Percentiles rank a stretch among this genome's conserved stretches.
These are phyloP conservation scores for Corymbia maculata DNA, from an alignment of 345 rosid genomes.

Conservation along the genomic window DNA sequence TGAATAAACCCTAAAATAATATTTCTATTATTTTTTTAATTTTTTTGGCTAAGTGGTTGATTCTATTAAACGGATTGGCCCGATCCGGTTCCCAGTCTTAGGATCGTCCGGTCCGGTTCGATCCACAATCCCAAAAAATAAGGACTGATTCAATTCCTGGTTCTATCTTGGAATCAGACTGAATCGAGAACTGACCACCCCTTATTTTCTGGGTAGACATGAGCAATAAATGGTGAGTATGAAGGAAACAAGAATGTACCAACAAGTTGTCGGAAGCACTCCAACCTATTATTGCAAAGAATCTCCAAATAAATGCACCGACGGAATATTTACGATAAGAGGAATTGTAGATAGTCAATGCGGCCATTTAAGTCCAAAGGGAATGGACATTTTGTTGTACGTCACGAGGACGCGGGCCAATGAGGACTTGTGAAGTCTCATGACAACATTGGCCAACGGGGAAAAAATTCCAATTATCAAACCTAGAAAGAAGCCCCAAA, in stretches of 20 bases:
- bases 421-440: too few species aligned
- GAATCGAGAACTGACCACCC: too few species aligned
- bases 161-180: too few species aligned
- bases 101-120: too few species aligned
- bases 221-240: background rate
- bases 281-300: background rate
- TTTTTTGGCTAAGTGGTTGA: too few species aligned
- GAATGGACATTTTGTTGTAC: background rate
- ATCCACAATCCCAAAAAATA: too few species aligned
- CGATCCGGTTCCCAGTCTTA: too few species aligned
- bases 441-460: background rate
- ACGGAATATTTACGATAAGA: background rate
- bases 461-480: background rate
- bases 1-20: too few species aligned
- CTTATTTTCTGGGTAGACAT: too few species aligned
- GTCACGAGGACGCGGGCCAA: background rate
- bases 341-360: background rate
- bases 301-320: background rate
- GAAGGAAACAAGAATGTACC: fast-evolving
- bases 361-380: background rate
- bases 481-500: background rate
- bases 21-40: too few species aligned
- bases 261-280: background rate
- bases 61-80: too few species aligned
- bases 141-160: too few species aligned